A percentile compares a stretch with the other conserved stretches of the same genome.
These are phyloP conservation scores for Scenedesmus sp. DNA, from an alignment of 163 green algal genomes.

Conservation along the genomic window DNA sequence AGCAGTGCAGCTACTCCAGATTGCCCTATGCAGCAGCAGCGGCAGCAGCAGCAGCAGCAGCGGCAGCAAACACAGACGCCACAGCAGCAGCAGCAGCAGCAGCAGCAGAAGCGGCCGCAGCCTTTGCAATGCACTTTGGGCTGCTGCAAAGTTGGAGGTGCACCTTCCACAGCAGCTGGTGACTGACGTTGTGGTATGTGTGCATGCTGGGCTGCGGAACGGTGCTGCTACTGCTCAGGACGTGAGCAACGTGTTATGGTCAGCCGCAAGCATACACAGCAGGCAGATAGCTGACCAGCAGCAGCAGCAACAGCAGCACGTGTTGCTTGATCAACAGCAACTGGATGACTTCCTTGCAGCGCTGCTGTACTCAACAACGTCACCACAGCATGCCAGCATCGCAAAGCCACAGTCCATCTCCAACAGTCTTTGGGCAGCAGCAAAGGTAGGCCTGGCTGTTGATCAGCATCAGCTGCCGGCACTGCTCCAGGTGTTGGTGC, in stretches of 20 bases:
- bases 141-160: not conserved
- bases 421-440: not conserved
- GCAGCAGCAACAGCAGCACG: constrained; percentile 3
- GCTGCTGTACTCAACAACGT: not conserved
- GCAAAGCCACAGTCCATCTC: not conserved
- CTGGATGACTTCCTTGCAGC: not conserved
- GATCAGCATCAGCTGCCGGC: not conserved
- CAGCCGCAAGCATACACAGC: not conserved
- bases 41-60: not conserved
- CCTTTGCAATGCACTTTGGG: not conserved
- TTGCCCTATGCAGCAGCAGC: not conserved
- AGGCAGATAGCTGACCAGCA: not conserved
- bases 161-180: not conserved
- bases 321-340: not conserved
- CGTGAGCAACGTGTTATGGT: not conserved
- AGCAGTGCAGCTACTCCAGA: not conserved
- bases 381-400: not conserved
- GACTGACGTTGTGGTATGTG: not conserved
- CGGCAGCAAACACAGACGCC: not conserved
- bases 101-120: not conserved
- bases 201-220: not conserved
- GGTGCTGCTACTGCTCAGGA: not conserved
- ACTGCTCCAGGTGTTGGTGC: not conserved
- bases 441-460: not conserved
- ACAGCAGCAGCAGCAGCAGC: not conserved